Evolutionary conservation across 208 protist species (phyloP), one percentile per base, ranked within the genome.

Genomic region (Trichomonas gallinae): DNA sequence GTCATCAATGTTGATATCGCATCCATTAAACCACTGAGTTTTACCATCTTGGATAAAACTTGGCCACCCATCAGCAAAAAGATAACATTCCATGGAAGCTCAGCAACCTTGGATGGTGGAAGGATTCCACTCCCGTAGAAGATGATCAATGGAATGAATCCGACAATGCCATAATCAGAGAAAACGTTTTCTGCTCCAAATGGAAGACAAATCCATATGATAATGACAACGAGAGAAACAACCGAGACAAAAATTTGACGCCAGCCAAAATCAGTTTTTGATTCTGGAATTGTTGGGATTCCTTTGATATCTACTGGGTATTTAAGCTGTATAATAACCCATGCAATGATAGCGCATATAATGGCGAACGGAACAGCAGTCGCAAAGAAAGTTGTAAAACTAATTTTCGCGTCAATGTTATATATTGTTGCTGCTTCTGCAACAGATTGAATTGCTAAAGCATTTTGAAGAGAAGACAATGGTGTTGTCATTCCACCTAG

Each of bases 231-330:
- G 11, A 89, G 0, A n/a, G 83, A 89, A 48, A 89, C 40, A 89
- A 89, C 17, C 8, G 17, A 21, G 6, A 89, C 38, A 87, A 89
- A 48, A 21, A 45, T 48, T 89, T 89, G 83, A 1, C 36, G 36
- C 83, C 83, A 89, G 21, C 83, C 83, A 89, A 89, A 89, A 15
- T 89, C 83, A n/a, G 83, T 89, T 48, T 89, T 89, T 9, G 83
- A 15, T n/a, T 15, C 15, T 38, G 83, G 83, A 48, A 89, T 40
- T 48, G 83, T 34, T n/a, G 83, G 83, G 48, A 89, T 40, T 89
- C 11, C 9, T 21, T 45, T 13, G 44, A 89, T 89, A 48, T 89
- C 83, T 21, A 89, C 48, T n/a, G 40, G 40, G 26, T 38, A 89
- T 48, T 34, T 89, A 34, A 89, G 0, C 26, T 48, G 34, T 17